Conservation (phyloP, 352 stramenopile species). For the Phytopythium delawarense region DNA sequence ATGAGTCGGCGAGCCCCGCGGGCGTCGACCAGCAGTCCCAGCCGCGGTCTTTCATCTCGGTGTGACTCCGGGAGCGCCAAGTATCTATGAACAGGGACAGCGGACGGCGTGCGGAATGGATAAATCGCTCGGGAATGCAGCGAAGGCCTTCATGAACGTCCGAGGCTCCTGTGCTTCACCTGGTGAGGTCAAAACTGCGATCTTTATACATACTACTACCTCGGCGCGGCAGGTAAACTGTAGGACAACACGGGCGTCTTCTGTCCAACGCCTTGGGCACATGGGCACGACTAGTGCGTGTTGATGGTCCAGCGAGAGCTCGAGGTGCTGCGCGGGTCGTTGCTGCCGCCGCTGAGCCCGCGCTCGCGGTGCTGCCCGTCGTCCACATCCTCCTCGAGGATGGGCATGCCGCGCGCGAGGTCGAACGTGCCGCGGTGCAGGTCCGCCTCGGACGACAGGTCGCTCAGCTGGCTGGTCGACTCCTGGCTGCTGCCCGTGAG, state of each 20-base stretch:
- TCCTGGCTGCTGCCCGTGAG: conserved; percentile 7
- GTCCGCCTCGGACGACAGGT: conserved; percentile 30
- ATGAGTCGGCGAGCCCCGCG: conserved; percentile 25
- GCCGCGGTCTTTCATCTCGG: conserved; percentile 7
- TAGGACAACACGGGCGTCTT: not conserved
- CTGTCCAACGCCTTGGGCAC: not conserved
- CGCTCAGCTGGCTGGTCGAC: conserved; percentile 22
- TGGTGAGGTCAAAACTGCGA: conserved; percentile 5
- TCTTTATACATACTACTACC: conserved; percentile 2
- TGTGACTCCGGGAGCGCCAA: not conserved
- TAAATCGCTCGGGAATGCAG: not conserved
- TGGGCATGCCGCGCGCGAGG: conserved; percentile 44
- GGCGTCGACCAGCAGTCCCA: conserved; percentile 12
- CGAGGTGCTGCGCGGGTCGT: conserved; percentile 36
- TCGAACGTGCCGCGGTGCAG: conserved; percentile 48
- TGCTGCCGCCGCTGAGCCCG: conserved; percentile 10
- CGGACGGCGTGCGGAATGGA: not conserved
- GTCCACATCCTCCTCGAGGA: conserved; percentile 57
- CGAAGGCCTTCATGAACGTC: not conserved
- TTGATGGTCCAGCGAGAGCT: conserved; percentile 54
- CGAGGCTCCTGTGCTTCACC: not conserved
- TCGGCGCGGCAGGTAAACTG: not conserved
- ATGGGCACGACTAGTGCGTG: conserved; percentile 9
- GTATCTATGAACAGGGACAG: conserved; percentile 2
- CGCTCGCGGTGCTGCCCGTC: conserved; percentile 24